A percentile compares a stretch with the other conserved stretches of the same genome.
These are phyloP conservation scores for Ramichloridium luteum DNA, from an alignment of 2,329 filamentous ascomycete genomes.

Conservation along the genomic window DNA sequence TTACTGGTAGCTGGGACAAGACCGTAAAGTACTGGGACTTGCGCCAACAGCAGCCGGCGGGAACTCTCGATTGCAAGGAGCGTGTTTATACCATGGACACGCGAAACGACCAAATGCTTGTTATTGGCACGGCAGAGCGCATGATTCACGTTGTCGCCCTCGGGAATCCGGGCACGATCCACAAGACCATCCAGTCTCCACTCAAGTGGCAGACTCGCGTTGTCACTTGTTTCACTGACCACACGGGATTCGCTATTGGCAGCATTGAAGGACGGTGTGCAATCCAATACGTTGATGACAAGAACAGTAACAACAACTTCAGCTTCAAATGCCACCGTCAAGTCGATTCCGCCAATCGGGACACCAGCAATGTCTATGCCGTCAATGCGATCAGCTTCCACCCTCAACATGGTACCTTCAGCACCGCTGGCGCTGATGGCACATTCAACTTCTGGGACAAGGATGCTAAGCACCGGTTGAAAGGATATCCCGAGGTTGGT, in stretches of 20 bases:
- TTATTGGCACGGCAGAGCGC: slow-evolving; percentile 84
- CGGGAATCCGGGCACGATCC: slow-evolving; percentile 75
- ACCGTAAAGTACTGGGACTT: slow-evolving; percentile 84
- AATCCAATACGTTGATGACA: slow-evolving; percentile 97
- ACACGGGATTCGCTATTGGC: slow-evolving; percentile 83
- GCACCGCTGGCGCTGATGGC: slow-evolving; percentile 85
- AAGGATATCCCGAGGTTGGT: slow-evolving; percentile 52
- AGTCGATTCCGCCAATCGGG: slow-evolving; percentile 46
- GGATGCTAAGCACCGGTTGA: slow-evolving; percentile 41
- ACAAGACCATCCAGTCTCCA: slow-evolving; percentile 91
- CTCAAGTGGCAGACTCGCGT: slow-evolving; percentile 97
- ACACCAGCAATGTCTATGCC: slow-evolving; percentile 78
- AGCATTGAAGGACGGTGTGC: slow-evolving; percentile 95
- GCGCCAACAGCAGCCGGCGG: slow-evolving; percentile 52
- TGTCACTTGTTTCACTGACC: slow-evolving; percentile 88
- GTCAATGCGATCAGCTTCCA: slow-evolving; percentile 98
- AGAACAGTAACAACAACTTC: slow-evolving; percentile 75
- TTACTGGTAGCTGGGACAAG: slow-evolving; percentile 89
- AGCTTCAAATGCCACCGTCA: slow-evolving; percentile 98
- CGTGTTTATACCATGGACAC: slow-evolving; percentile 85
- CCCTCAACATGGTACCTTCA: slow-evolving; percentile 93
- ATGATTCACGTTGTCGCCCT: slow-evolving; percentile 95
- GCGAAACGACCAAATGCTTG: slow-evolving; percentile 60
- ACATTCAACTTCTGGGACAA: slow-evolving; percentile 95
- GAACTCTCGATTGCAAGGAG: slow-evolving; percentile 56